Evolutionary conservation across 768 basidiomycete species (phyloP), one percentile per base, ranked within the genome.

Genomic region (Mycena filopes): DNA sequence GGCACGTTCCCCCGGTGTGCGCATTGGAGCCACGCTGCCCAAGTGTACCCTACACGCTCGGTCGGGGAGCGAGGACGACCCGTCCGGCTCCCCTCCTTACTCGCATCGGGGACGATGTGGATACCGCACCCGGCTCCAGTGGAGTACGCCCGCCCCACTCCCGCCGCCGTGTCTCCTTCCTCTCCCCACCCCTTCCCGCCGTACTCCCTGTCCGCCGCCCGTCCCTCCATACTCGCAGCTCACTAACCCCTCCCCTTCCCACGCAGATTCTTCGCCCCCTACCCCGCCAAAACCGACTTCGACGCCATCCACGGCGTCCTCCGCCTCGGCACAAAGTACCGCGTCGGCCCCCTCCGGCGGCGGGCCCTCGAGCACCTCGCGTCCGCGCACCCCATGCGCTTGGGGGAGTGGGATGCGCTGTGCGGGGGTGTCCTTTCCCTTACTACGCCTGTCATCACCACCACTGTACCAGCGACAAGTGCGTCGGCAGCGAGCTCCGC

Each of bases 261-360:
- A 4, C 47, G 6, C 36, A 70, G 69, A 60, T 70, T 70, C 66
- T 70, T 70, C 61, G 61, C 61, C 2, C 65, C 69, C 21, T 66
- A 64, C 55, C 69, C 69, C n/a, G 61, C 65, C 18, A 36, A 50
- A 21, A 64, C 69, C 28, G 66, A 66, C 46, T 66, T 67, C 29
- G 62, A 66, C 55, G 62, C 66, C 45, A 63, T 70, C 51, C 62
- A 63, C 60, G 65, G 69, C 48, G 40, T 70, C 21, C 66, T 70
- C 9, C 65, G 58, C n/a, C 61, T 70, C 18, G 56, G 69, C 26
- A 63, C 61, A 8, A 70, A 70, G 25, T 70, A 67, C 47, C 58
- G 60, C 50, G 69, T 70, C 47, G 61, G 56, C 43, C 66, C 65
- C 16, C 69, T 70, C n/a, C 69, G 65, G 18, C 50, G 49, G n/a